Evolutionary conservation across 2,329 filamentous ascomycete species (phyloP).

Genomic region (Aspergillus glaucus): DNA sequence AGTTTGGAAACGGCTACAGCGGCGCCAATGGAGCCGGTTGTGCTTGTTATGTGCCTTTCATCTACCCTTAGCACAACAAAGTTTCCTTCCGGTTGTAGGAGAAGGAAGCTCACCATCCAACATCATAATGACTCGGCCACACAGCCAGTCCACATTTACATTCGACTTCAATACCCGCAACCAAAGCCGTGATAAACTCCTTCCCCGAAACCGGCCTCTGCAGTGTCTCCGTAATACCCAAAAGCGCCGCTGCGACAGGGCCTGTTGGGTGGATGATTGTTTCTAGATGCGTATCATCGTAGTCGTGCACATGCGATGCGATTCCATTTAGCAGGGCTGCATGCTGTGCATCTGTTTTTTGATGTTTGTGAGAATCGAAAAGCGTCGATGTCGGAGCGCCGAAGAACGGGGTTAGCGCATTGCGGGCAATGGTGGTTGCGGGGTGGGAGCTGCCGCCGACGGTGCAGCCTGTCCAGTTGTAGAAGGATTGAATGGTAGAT

Average conservation of each 20-base stretch:
- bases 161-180: constrained; percentile 48
- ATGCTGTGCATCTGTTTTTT: constrained; percentile 40
- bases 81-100: neutral
- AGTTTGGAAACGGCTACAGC: constrained; percentile 48
- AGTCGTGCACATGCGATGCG: constrained; percentile 51
- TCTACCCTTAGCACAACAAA: no score
- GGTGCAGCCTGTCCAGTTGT: constrained; percentile 51
- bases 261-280: constrained; percentile 53
- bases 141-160: constrained; percentile 49
- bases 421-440: constrained; percentile 36
- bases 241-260: constrained; percentile 45
- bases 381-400: constrained; percentile 32
- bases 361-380: constrained; percentile 19
- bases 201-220: constrained; percentile 34
- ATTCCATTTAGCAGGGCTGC: constrained; percentile 52
- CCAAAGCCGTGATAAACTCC: constrained; percentile 47
- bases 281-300: constrained; percentile 52
- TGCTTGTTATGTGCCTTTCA: constrained; percentile 45
- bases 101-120: constrained; percentile 40
- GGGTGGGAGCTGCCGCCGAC: constrained; percentile 46
- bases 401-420: constrained; percentile 33
- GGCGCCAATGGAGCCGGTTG: constrained; percentile 48
- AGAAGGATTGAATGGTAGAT: constrained; percentile 44
- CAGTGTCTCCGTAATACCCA: constrained; percentile 36
- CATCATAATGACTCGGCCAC: constrained; percentile 50